These are phyloP conservation scores for Primulina eburnea DNA, from an alignment of 257 asterid species.

Conservation along the genomic window DNA sequence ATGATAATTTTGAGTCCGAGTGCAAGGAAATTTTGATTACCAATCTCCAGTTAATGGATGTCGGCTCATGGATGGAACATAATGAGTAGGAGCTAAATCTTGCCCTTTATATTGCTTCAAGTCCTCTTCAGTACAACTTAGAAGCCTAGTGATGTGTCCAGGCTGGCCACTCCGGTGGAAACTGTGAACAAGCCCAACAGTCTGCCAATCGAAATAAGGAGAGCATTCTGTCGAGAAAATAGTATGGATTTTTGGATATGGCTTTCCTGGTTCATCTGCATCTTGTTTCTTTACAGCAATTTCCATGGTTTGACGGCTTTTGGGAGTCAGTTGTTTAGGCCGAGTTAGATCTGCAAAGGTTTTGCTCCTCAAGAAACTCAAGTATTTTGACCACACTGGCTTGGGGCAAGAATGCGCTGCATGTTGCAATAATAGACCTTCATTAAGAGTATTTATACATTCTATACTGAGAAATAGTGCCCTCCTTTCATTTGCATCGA, in stretches of 20 bases:
- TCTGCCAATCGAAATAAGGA: slow-evolving; percentile 94
- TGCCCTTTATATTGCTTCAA: slow-evolving; percentile 82
- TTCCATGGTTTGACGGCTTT: slow-evolving; percentile 67
- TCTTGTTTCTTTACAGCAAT: slow-evolving; percentile 38
- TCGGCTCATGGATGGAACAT: slow-evolving; percentile 97
- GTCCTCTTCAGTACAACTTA: slow-evolving; percentile 91
- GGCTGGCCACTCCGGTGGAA: slow-evolving; percentile 91
- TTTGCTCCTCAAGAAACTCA: slow-evolving; percentile 87
- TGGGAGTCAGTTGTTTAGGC: slow-evolving; percentile 58
- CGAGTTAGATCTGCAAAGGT: slow-evolving; percentile 62
- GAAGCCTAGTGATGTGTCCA: slow-evolving; percentile 81
- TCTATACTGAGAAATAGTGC: slow-evolving; percentile 63
- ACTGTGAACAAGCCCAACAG: slow-evolving; percentile 92
- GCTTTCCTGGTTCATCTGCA: slow-evolving; percentile 50
- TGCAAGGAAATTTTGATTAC: slow-evolving; percentile 39
- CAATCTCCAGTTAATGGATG: slow-evolving; percentile 96
- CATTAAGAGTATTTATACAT: slow-evolving; percentile 78
- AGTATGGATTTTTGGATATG: slow-evolving; percentile 80
- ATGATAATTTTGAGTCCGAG: slow-evolving; percentile 2
- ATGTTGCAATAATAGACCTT: slow-evolving; percentile 81
- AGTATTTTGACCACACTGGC: slow-evolving; percentile 80
- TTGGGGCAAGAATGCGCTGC: slow-evolving; percentile 74
- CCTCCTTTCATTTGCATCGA: slow-evolving; percentile 58
- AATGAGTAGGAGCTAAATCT: slow-evolving; percentile 91
- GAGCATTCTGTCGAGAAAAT: slow-evolving; percentile 91